Percentiles rank a stretch among this genome's conserved stretches.
phyloP scores from a whole-genome alignment of 345 rosid genomes.

The Eucalyptus erythrocorys region DNA sequence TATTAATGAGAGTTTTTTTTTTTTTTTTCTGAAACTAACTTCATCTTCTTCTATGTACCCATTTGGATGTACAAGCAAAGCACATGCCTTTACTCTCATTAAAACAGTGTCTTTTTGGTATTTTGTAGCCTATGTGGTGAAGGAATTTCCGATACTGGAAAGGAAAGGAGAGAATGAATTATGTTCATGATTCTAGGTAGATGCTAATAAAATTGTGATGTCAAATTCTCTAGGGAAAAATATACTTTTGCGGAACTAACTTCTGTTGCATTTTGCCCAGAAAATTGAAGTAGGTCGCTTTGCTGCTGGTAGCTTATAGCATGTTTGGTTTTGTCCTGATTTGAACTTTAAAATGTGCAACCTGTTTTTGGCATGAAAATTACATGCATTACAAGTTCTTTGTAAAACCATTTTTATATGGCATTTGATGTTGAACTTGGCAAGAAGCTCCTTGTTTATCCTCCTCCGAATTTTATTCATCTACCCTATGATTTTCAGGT shows the following conservation, averaged over 20 bases:
- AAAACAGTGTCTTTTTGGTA: neutral
- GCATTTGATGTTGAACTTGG: neutral
- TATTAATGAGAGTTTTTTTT: neutral
- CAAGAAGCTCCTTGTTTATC: neutral
- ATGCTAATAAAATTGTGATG: neutral
- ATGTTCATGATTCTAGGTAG: neutral
- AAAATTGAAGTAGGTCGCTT: neutral
- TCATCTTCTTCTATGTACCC: neutral
- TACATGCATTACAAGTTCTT: neutral
- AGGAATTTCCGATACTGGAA: neutral
- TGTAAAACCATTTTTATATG: neutral
- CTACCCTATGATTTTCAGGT: slow-evolving; percentile 41
- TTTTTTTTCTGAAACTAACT: neutral
- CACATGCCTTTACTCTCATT: neutral
- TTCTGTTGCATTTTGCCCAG: neutral
- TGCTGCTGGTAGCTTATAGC: neutral
- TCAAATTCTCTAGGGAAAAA: neutral
- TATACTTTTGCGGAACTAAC: neutral
- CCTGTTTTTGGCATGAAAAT: neutral
- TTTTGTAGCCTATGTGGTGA: neutral
- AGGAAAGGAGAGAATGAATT: neutral
- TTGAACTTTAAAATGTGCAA: neutral
- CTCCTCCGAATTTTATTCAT: neutral
- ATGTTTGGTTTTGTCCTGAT: neutral
- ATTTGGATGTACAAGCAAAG: neutral